phyloP scores from a whole-genome alignment of 2,329 filamentous ascomycete genomes.

The Colletotrichum abscissum region DNA sequence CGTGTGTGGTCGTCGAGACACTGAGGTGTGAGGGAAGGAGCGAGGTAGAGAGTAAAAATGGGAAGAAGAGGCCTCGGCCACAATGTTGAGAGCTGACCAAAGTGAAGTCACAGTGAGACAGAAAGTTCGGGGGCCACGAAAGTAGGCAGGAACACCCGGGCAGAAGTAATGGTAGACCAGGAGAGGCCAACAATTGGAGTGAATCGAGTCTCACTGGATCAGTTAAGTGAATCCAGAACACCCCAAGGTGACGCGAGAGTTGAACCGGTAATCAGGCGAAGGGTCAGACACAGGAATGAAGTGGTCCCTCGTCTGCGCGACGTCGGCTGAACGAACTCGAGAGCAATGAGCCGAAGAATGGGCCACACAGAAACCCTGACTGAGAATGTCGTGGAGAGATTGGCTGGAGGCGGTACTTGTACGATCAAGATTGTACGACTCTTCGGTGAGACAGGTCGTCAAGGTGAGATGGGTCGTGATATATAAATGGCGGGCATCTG shows the following conservation, averaged over 20 bases:
- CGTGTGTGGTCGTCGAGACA: conserved; percentile 3
- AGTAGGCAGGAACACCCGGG: conserved; percentile 25
- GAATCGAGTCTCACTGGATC: conserved; percentile 15
- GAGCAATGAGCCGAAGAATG: conserved; percentile 17
- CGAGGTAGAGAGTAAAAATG: neutral
- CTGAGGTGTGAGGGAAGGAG: conserved; percentile 3
- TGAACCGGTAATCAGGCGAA: conserved; percentile 13
- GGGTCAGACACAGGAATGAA: neutral
- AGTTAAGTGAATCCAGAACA: conserved; percentile 16
- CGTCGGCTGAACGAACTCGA: conserved; percentile 20
- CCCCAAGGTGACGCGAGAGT: conserved; percentile 12
- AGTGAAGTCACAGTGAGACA: conserved; percentile 25
- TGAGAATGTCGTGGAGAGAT: conserved; percentile 5
- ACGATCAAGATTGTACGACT: conserved; percentile 25
- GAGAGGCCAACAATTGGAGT: neutral
- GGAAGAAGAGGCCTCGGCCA: neutral
- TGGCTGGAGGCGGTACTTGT: conserved; percentile 13
- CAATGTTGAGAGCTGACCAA: conserved; percentile 10
- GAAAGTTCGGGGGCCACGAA: conserved; percentile 20
- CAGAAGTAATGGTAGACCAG: conserved; percentile 8
- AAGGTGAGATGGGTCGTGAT: conserved; percentile 22
- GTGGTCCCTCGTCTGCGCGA: conserved; percentile 12
- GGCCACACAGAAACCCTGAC: conserved; percentile 21
- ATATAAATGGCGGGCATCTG: conserved; percentile 21
- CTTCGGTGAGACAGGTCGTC: conserved; percentile 14